Evolutionary conservation across 805 yeast species (phyloP), one percentile per base, ranked within the genome.

Genomic region (Grigorovia humatica): DNA sequence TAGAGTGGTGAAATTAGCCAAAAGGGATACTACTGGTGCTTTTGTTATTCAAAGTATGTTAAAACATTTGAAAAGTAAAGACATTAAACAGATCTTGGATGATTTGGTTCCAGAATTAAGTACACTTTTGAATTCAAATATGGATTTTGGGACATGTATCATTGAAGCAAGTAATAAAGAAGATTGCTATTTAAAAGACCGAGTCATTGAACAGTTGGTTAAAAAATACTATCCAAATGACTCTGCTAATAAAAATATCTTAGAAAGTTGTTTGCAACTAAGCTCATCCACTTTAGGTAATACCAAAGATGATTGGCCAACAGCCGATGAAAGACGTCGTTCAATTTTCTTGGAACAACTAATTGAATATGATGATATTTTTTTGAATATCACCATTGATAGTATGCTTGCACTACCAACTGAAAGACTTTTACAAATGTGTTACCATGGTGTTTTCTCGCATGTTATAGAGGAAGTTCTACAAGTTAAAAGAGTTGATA

Each of bases 261-360:
- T 86, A 54, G 95, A 86, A 57, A 83, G 82, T 54, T 77, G 84
- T 23, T 71, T 88, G 49, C 77, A 77, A 58, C 67, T 88, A 55
- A 74, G 82, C 5, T 70, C 78, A 1, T 85, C 95, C 0, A 88
- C 95, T 0, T 70, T 88, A 51, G 93, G 91, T 32, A 85, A 86
- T 66, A 83, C 88, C 1, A 78, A 79, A 56, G 95, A 81, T 58
- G 95, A 88, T 65, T 87, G 95, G 95, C 96, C 96, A 47, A 88
- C 95, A 0, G 85, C 89, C 0, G 93, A 86, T 59, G 96, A 88
- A 64, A 79, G 95, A 73, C 79, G 90, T 70, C 73, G 93, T 54
- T 74, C 95, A 0, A 59, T 87, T 18, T 83, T 89, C 58, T 68
- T 86, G 52, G 91, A 88, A 63, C 80, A 81, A 57, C 70, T 89